These are phyloP conservation scores for Ascobolus immersus DNA, from an alignment of 495 filamentous ascomycete genomes.

Conservation along the genomic window DNA sequence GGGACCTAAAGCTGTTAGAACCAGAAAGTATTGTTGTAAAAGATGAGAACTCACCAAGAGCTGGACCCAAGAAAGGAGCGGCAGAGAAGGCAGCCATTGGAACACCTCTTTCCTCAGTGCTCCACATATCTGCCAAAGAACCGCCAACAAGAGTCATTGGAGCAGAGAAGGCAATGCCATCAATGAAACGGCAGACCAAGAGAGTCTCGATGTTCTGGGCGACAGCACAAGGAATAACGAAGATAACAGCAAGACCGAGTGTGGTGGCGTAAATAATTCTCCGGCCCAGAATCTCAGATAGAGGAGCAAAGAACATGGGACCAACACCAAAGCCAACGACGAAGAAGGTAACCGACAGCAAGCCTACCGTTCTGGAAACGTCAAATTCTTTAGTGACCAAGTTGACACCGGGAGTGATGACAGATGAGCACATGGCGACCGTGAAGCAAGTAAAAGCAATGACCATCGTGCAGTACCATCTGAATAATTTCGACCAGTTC, in stretches of 20 bases:
- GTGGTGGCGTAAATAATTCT: constrained; percentile 39
- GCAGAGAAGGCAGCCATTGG: constrained; percentile 71
- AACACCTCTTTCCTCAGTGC: constrained; percentile 54
- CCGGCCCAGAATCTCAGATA: constrained; percentile 47
- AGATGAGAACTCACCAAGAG: constrained; percentile 24
- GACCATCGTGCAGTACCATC: constrained; percentile 45
- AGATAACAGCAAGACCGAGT: constrained; percentile 40
- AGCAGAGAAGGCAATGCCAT: constrained; percentile 58
- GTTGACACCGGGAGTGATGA: constrained; percentile 41
- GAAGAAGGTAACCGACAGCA: constrained; percentile 45
- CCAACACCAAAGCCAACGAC: constrained; percentile 57
- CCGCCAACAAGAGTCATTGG: constrained; percentile 68
- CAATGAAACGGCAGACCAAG: constrained; percentile 43
- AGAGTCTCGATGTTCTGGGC: constrained; percentile 49
- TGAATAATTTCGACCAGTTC: constrained; percentile 37
- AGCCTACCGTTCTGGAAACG: constrained; percentile 37
- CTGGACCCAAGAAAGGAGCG: constrained; percentile 54
- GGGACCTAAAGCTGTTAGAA: constrained; percentile 24
- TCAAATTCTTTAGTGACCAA: constrained; percentile 33
- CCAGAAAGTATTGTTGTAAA: constrained; percentile 5
- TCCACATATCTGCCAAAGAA: constrained; percentile 58
- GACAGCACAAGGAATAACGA: constrained; percentile 54
- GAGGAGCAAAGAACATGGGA: constrained; percentile 59
- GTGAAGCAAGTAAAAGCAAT: constrained; percentile 39
- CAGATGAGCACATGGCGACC: constrained; percentile 35